phyloP scores from a whole-genome alignment of 768 basidiomycete species.

The Terana coerulea region DNA sequence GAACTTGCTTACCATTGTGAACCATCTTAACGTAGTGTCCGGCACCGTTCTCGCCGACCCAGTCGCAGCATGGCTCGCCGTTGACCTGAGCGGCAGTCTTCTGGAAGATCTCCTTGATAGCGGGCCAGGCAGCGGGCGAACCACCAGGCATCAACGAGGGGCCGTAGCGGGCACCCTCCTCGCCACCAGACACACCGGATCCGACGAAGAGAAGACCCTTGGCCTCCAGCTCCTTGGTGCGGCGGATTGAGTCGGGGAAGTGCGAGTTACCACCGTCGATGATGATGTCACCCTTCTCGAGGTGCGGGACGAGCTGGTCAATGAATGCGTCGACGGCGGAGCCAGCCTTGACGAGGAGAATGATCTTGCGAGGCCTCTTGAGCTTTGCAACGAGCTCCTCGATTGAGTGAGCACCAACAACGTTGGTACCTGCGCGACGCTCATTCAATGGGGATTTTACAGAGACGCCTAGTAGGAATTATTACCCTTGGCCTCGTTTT shows the following conservation, averaged over 20 bases:
- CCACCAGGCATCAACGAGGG: constrained; percentile 99
- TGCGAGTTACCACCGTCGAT: constrained; percentile 99
- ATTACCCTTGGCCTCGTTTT: constrained; percentile 95
- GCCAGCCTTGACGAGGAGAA: constrained; percentile 98
- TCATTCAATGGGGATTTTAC: constrained; percentile 20
- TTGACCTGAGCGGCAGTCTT: constrained; percentile 93
- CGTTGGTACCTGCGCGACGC: constrained; percentile 71
- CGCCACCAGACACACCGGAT: constrained; percentile 98
- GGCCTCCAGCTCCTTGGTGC: constrained; percentile 85
- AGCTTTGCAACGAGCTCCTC: constrained; percentile 90
- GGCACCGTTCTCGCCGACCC: constrained; percentile 95
- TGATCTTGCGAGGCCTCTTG: constrained; percentile 93
- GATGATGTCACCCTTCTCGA: constrained; percentile 96
- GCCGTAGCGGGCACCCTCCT: constrained; percentile 96
- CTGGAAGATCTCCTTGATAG: constrained; percentile 99
- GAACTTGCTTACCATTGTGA: constrained; percentile 67
- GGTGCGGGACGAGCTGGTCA: constrained; percentile 77
- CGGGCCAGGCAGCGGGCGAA: constrained; percentile 88
- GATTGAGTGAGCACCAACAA: constrained; percentile 92
- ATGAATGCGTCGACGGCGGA: constrained; percentile 96
- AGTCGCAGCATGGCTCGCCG: constrained; percentile 98
- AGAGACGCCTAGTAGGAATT: constrained; percentile 14
- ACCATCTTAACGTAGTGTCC: constrained; percentile 99
- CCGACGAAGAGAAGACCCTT: constrained; percentile 98
- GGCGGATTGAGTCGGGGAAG: constrained; percentile 97